phyloP scores from a whole-genome alignment of 192 early-diverging fungal genomes.

The Backusella parvicylindrica region DNA sequence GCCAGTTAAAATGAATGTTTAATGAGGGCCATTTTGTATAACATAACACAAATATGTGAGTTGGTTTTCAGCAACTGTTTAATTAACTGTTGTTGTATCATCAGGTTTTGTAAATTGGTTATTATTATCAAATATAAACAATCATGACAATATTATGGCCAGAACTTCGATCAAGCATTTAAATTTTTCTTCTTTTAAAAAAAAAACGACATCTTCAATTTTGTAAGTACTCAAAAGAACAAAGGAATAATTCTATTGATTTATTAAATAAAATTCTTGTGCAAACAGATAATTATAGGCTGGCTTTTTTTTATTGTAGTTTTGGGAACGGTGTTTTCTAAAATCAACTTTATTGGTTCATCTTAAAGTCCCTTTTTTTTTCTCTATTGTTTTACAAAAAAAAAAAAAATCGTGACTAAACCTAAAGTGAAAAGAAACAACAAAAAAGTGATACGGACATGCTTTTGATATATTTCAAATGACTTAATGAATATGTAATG shows the following conservation, averaged over 20 bases:
- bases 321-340: not conserved
- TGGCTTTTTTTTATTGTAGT: not conserved
- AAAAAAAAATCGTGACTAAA: too few species aligned
- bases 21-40: not conserved
- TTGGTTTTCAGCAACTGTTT: not conserved
- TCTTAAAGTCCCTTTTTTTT: not conserved
- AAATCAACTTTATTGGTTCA: not conserved
- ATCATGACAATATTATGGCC: not conserved
- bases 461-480: not conserved
- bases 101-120: not conserved
- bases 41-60: not conserved
- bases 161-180: not conserved
- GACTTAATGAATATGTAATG: not conserved
- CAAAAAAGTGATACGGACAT: too few species aligned
- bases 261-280: not conserved
- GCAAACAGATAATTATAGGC: not conserved
- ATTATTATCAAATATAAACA: not conserved
- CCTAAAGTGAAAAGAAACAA: too few species aligned
- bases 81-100: not conserved
- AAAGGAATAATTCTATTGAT: not conserved
- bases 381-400: not conserved
- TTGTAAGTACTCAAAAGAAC: not conserved
- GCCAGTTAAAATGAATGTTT: not conserved
- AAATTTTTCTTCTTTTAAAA: too few species aligned
- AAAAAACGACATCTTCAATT: not conserved